These are phyloP conservation scores for Collybiopsis confluens DNA, from an alignment of 768 basidiomycete species.

Conservation along the genomic window DNA sequence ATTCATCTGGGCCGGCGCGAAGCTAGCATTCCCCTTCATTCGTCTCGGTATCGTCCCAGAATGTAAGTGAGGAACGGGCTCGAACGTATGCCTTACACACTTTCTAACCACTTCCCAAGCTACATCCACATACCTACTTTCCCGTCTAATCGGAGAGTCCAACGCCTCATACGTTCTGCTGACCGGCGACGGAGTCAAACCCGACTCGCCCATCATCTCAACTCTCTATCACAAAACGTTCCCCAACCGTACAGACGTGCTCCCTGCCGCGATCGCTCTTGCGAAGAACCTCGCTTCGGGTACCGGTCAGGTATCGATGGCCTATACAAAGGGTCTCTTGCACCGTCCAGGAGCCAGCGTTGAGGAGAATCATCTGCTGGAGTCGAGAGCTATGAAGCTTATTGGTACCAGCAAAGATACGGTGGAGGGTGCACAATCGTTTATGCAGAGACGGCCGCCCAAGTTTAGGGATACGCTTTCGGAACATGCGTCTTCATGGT, in stretches of 20 bases:
- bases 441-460: conserved; percentile 41
- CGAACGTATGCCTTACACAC: too few species aligned
- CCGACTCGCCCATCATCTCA: conserved; percentile 38
- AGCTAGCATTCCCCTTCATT: conserved; percentile 44
- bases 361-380: conserved; percentile 53
- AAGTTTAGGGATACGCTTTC: conserved; percentile 42
- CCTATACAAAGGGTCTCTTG: conserved; percentile 47
- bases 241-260: conserved; percentile 45
- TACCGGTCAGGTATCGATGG: conserved; percentile 44
- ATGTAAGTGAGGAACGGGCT: too few species aligned
- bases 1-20: conserved; percentile 46
- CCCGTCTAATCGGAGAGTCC: conserved; percentile 50
- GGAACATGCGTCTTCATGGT: conserved; percentile 34
- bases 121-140: conserved; percentile 43
- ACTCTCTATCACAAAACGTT: conserved; percentile 44
- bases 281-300: conserved; percentile 47
- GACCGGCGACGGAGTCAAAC: conserved; percentile 36
- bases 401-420: conserved; percentile 37
- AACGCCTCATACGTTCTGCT: conserved; percentile 45
- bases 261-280: conserved; percentile 46
- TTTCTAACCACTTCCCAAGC: conserved; percentile 19
- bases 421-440: conserved; percentile 42
- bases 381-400: conserved; percentile 43
- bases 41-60: conserved; percentile 45
- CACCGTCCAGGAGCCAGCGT: conserved; percentile 43